phyloP scores from a whole-genome alignment of 73 alveolate genomes.

The Durusdinium trenchii region DNA sequence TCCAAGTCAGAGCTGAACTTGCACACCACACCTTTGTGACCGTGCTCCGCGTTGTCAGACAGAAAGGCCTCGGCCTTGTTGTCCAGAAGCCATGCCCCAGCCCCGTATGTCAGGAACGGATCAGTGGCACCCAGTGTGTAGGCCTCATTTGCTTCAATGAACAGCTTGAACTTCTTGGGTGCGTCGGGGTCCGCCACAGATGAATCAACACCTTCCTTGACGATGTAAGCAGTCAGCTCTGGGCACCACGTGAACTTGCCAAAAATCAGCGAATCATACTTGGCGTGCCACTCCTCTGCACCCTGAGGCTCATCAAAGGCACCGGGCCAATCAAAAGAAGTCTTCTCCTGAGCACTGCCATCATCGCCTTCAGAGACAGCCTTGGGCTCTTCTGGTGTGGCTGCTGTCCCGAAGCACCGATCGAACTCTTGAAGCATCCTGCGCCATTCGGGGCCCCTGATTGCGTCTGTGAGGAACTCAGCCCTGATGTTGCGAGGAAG shows the following conservation, averaged over 20 bases:
- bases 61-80: not conserved
- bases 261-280: not conserved
- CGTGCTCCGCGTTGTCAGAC: not conserved
- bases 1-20: not conserved
- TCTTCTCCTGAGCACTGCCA: not conserved
- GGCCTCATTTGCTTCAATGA: not conserved
- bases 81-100: not conserved
- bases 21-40: not conserved
- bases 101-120: not conserved
- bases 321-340: not conserved
- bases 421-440: conserved; percentile 2
- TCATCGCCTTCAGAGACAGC: not conserved
- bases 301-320: not conserved
- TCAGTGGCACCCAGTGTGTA: not conserved
- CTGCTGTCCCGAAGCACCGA: not conserved
- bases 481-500: not conserved
- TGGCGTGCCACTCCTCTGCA: not conserved
- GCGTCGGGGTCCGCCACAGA: not conserved
- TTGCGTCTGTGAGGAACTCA: not conserved
- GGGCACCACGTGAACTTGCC: conserved; percentile 12
- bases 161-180: not conserved
- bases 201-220: not conserved
- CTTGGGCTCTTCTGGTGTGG: not conserved
- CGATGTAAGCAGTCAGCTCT: not conserved
- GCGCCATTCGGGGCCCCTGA: conserved; percentile 1